Evolutionary conservation across 495 filamentous ascomycete species (phyloP).

Genomic region (Aspergillus indologenus): DNA sequence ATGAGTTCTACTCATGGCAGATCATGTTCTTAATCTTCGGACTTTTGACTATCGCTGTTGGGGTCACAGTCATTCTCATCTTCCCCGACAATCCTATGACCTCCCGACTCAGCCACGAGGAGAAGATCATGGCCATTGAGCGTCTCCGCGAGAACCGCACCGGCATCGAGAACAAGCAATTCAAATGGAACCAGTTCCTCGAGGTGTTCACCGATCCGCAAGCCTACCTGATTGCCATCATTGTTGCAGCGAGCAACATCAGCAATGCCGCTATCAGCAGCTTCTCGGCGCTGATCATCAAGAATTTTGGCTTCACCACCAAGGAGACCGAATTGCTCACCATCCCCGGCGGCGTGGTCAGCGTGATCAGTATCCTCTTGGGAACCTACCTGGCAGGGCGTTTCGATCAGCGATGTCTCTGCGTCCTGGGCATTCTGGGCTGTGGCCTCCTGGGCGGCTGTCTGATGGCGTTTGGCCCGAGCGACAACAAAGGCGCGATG

Average conservation of each 20-base stretch:
- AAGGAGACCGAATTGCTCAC: constrained; percentile 58
- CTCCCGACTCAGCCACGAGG: constrained; percentile 41
- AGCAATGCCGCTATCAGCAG: constrained; percentile 38
- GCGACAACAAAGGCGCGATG: constrained; percentile 29
- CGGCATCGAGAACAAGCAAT: constrained; percentile 27
- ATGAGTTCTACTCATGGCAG: constrained; percentile 35
- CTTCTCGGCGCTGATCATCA: constrained; percentile 49
- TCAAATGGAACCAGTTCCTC: constrained; percentile 47
- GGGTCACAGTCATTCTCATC: constrained; percentile 34
- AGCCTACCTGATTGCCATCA: constrained; percentile 32
- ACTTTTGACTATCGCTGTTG: constrained; percentile 33
- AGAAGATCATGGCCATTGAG: constrained; percentile 52
- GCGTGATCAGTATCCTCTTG: constrained; percentile 52
- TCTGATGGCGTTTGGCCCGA: constrained; percentile 56
- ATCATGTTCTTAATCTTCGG: constrained; percentile 44
- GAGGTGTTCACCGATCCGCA: constrained; percentile 35
- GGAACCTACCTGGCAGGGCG: constrained; percentile 40
- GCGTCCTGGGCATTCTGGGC: constrained; percentile 34
- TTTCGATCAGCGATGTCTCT: constrained; percentile 50
- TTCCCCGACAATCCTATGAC: constrained; percentile 51
- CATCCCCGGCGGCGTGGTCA: constrained; percentile 59
- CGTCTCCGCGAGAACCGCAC: constrained; percentile 50
- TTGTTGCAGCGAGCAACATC: constrained; percentile 45
- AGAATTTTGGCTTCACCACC: constrained; percentile 54
- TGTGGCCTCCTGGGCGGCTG: constrained; percentile 52